These are phyloP conservation scores for Cordyceps pruinosa DNA, from an alignment of 2,329 filamentous ascomycete species.

Conservation along the genomic window DNA sequence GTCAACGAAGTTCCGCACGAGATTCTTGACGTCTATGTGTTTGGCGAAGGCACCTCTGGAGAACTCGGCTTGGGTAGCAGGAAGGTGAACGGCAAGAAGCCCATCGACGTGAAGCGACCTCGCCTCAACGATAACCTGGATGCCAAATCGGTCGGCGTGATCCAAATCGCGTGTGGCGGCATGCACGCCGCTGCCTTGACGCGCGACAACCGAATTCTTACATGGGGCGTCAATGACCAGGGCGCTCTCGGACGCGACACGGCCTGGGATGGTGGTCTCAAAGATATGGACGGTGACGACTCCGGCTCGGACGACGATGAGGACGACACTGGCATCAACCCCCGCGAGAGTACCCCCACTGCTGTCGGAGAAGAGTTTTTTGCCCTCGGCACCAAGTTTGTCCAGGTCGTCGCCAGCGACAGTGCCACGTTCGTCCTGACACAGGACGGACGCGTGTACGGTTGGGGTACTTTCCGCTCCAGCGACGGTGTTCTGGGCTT, in stretches of 20 bases:
- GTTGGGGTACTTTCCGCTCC: conserved; percentile 75
- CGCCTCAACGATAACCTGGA: conserved; percentile 64
- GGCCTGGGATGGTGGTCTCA: conserved; percentile 56
- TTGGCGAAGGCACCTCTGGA: conserved; percentile 72
- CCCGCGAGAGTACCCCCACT: conserved; percentile 61
- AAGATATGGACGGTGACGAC: conserved; percentile 47
- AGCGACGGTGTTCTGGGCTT: conserved; percentile 60
- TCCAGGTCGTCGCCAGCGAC: conserved; percentile 64
- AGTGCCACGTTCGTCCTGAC: conserved; percentile 72
- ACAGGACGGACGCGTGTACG: conserved; percentile 67
- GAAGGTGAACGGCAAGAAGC: conserved; percentile 52
- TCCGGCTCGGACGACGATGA: conserved; percentile 53
- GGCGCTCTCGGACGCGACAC: conserved; percentile 73
- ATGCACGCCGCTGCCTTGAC: conserved; percentile 78
- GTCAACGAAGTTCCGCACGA: conserved; percentile 60
- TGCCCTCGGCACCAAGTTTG: conserved; percentile 52
- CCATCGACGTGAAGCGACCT: conserved; percentile 73
- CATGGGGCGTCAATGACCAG: conserved; percentile 85
- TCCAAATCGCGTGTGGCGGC: conserved; percentile 70
- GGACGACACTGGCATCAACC: conserved; percentile 60
- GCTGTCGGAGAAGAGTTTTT: conserved; percentile 53
- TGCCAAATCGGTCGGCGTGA: conserved; percentile 61
- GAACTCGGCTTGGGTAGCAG: conserved; percentile 74
- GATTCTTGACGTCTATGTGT: conserved; percentile 68
- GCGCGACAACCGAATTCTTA: conserved; percentile 72